Base-by-base conservation (phyloP, 2,329 filamentous ascomycete genomes). In the Verticillium longisporum region DNA sequence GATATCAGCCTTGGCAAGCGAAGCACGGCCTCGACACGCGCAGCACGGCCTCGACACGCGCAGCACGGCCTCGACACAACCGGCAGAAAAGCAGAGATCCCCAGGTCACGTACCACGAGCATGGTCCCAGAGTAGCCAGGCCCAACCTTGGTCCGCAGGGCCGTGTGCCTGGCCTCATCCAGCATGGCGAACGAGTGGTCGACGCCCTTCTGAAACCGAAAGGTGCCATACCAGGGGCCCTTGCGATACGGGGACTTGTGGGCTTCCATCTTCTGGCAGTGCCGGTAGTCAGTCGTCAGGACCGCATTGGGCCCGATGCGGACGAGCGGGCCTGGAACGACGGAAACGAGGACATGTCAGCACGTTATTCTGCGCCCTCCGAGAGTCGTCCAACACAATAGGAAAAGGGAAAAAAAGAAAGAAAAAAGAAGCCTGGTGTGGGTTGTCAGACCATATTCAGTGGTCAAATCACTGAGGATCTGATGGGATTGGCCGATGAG, bases 281-380 rank as follows among this genome's bases (percentile, higher is more conserved):
- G 65, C 3, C 71, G 72, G 0, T 75, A 74, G 60, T 80, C 78
- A 21, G 70, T 68, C 1, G 74, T 78, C 3, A 76, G 62, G 1
- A 80, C 66, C 38, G 77, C 71, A 54, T 78, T 77, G 10, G 78
- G 77, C 0, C 77, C 77, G 37, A 80, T 74, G 5, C 78, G 74
- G 1, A 74, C 72, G 11, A 79, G 68, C 5, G 73, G 66, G 1
- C 74, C 75, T 70, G 26, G 26, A 26, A 26, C 26, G 61, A 14
- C 63, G 61, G 9, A 63, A 65, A 38, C 68, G 64, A 26, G 26
- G 26, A 26, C 26, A 10, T 26, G 66, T 66, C 18, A 53, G 21
- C 26, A 50, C n/a, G 26, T 26, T 3, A 13, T 9, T 4, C 10
- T 11, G 45, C 45, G 34, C n/a, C 7, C 18, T 11, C 38, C 26